Percentiles rank a stretch among this genome's conserved stretches.
These are phyloP conservation scores for Grigorovia transvaalensis DNA, from an alignment of 805 yeast species.

Conservation along the genomic window DNA sequence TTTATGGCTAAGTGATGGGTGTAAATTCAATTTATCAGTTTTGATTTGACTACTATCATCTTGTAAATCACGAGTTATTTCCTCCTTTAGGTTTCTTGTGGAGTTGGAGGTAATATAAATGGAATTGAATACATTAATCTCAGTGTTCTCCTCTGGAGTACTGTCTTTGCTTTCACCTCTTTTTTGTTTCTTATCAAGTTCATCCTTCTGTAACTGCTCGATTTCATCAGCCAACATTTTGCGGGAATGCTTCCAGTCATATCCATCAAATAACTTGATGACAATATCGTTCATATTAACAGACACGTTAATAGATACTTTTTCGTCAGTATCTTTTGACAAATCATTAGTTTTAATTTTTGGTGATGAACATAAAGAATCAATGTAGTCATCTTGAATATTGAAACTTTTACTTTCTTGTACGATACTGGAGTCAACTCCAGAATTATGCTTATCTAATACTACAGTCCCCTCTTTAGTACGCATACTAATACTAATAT, in stretches of 20 bases:
- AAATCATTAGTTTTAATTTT: not conserved
- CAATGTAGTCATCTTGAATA: not conserved
- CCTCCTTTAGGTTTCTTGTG: constrained; percentile 11
- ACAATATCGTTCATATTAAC: constrained; percentile 10
- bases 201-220: constrained; percentile 26
- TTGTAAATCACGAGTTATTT: constrained; percentile 44
- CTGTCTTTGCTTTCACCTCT: not conserved
- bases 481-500: not conserved
- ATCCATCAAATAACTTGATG: constrained; percentile 71
- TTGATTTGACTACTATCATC: constrained; percentile 21
- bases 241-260: constrained; percentile 80
- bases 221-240: constrained; percentile 56
- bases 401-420: not conserved
- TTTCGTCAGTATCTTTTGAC: not conserved
- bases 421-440: not conserved
- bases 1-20: constrained; percentile 55
- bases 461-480: not conserved
- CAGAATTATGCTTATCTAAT: not conserved
- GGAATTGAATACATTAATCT: constrained; percentile 46
- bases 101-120: constrained; percentile 43
- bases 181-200: not conserved
- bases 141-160: not conserved
- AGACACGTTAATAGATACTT: not conserved
- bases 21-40: constrained; percentile 42
- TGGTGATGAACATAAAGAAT: not conserved